A percentile compares a stretch with the other conserved stretches of the same genome.
These are phyloP conservation scores for Pascua guehoae DNA, from an alignment of 1,284 basidiomycete genomes.

Conservation along the genomic window DNA sequence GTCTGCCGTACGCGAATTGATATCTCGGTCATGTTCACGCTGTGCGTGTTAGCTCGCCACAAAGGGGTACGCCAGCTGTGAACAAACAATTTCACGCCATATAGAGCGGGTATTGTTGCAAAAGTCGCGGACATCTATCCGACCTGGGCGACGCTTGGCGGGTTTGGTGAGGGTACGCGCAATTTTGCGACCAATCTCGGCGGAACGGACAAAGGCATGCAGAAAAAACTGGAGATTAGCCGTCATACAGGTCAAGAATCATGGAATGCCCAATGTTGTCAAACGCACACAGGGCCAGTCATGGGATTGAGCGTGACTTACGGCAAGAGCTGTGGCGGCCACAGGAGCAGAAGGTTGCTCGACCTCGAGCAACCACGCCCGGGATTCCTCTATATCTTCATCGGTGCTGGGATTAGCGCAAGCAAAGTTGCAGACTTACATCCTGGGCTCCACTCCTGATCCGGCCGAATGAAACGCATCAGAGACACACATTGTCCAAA, in stretches of 20 bases:
- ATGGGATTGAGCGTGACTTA: too few relatives aligned
- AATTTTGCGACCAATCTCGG: constrained; percentile 19
- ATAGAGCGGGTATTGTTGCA: constrained; percentile 16
- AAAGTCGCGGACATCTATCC: constrained; percentile 24
- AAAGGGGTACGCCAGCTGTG: neutral
- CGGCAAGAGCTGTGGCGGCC: too few relatives aligned
- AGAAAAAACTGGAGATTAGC: too few relatives aligned
- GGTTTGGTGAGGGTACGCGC: constrained; percentile 23
- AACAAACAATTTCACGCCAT: constrained; percentile 29
- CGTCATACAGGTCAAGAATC: constrained; percentile 18
- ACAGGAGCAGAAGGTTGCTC: neutral
- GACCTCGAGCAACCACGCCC: constrained; percentile 23
- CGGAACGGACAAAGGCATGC: constrained; percentile 18
- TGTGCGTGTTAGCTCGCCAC: neutral
- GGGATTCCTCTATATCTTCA: constrained; percentile 22
- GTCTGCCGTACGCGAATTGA: constrained; percentile 11
- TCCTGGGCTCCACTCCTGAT: constrained; percentile 23
- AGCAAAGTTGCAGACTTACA: constrained; percentile 21
- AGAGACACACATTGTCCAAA: constrained; percentile 31
- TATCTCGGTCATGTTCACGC: constrained; percentile 11
- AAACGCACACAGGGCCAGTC: constrained; percentile 11
- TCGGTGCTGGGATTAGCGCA: constrained; percentile 20
- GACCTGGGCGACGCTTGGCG: constrained; percentile 17
- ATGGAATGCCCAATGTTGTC: too few relatives aligned
- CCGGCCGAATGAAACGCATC: constrained; percentile 34